Evolutionary conservation across 2,329 filamentous ascomycete species (phyloP).

Genomic region (Karstenula rhodostoma): DNA sequence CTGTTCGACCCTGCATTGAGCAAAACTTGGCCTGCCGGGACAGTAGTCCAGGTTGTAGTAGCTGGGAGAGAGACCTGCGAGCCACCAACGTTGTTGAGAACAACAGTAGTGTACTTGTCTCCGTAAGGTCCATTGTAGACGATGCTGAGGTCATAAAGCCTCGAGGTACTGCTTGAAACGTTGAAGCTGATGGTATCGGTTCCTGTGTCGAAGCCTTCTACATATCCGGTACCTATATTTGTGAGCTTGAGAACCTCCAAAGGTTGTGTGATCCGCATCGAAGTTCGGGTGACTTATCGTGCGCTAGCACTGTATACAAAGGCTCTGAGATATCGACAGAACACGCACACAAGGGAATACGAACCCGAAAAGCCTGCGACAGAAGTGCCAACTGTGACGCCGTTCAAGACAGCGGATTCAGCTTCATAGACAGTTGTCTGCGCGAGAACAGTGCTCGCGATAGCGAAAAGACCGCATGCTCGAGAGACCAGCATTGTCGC

Average conservation of each 20-base stretch:
- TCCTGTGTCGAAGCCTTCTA: constrained; percentile 55
- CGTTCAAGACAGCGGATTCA: constrained; percentile 53
- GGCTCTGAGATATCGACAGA: not conserved
- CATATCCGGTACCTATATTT: constrained; percentile 56
- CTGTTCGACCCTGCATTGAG: constrained; percentile 56
- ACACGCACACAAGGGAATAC: not conserved
- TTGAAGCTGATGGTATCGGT: constrained; percentile 57
- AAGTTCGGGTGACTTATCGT: not conserved
- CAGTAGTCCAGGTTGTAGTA: constrained; percentile 49
- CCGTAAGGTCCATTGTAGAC: constrained; percentile 58
- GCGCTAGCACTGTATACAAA: not conserved
- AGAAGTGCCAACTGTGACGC: constrained; percentile 51
- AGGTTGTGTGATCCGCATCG: not conserved
- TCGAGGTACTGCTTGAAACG: constrained; percentile 44
- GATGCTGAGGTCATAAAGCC: constrained; percentile 56
- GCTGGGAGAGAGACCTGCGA: constrained; percentile 54
- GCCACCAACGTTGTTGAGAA: constrained; percentile 54
- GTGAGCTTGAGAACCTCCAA: constrained; percentile 7
- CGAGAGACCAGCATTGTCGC: constrained; percentile 10
- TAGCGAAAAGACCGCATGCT: constrained; percentile 6
- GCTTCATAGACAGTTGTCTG: constrained; percentile 48
- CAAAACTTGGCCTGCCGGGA: constrained; percentile 56
- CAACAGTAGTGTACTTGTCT: constrained; percentile 55
- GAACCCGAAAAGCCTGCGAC: constrained; percentile 52
- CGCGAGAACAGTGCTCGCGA: constrained; percentile 14